A percentile compares a stretch with the other conserved stretches of the same genome.
These are phyloP conservation scores for Saturnispora hagleri DNA, from an alignment of 805 yeast species.

Conservation along the genomic window DNA sequence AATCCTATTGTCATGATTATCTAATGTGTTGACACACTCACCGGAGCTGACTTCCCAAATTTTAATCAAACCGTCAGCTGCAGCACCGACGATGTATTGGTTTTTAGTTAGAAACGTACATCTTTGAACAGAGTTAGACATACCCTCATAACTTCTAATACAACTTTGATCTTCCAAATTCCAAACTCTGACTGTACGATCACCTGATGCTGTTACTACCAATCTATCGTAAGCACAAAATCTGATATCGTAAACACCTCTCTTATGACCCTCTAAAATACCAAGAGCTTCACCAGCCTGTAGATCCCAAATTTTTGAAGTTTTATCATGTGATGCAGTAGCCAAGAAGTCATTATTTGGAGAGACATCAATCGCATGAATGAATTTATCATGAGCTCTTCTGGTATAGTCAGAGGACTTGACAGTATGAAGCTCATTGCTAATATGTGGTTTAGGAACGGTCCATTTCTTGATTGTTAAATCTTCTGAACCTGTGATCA, in stretches of 20 bases:
- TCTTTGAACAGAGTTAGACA: slow-evolving; percentile 84
- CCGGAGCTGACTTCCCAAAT: slow-evolving; percentile 75
- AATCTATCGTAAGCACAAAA: slow-evolving; percentile 75
- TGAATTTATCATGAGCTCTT: slow-evolving; percentile 95
- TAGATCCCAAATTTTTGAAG: slow-evolving; percentile 82
- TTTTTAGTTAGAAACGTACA: slow-evolving; percentile 59
- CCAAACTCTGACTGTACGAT: slow-evolving; percentile 81
- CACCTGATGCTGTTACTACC: slow-evolving; percentile 83
- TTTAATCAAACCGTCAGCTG: slow-evolving; percentile 92
- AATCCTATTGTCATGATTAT: slow-evolving; percentile 85
- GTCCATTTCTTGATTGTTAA: slow-evolving; percentile 81
- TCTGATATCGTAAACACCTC: slow-evolving; percentile 89
- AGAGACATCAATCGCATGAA: slow-evolving; percentile 81
- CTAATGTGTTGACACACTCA: slow-evolving; percentile 77
- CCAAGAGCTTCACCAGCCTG: slow-evolving; percentile 84
- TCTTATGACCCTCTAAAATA: slow-evolving; percentile 76
- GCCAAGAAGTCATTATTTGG: slow-evolving; percentile 86
- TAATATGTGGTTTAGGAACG: slow-evolving; percentile 39
- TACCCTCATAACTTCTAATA: slow-evolving; percentile 83
- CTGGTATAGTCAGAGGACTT: slow-evolving; percentile 77
- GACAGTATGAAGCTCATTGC: slow-evolving; percentile 23
- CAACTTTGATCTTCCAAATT: slow-evolving; percentile 70
- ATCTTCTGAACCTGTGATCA: slow-evolving; percentile 79
- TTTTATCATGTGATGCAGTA: slow-evolving; percentile 89
- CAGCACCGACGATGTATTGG: slow-evolving; percentile 64